Conservation (phyloP, 345 rosid genomes). For the Salix viminalis region DNA sequence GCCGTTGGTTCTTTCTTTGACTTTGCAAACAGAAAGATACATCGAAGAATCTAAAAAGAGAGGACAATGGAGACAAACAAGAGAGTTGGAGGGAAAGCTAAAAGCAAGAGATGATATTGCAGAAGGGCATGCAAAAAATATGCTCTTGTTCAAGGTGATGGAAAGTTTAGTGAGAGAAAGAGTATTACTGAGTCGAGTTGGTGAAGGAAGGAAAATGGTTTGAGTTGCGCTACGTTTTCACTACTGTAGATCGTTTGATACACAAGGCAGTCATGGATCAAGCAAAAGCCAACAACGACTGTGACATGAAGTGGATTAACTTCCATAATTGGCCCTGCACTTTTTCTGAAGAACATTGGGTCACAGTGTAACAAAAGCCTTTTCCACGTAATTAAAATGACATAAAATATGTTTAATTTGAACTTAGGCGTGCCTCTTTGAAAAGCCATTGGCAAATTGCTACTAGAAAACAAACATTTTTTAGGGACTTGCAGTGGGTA, state of each 20-base stretch:
- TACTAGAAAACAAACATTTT: too few relatives aligned
- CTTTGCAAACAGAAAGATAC: neutral
- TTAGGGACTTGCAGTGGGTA: too few relatives aligned
- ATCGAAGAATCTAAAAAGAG: neutral
- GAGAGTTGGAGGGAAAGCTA: slow-evolving; percentile 15
- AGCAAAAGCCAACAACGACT: neutral
- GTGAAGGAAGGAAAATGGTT: neutral
- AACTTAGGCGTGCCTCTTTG: too few relatives aligned
- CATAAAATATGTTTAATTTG: too few relatives aligned
- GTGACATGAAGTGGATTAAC: slow-evolving; percentile 5
- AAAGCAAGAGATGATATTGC: neutral
- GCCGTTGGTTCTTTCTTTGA: neutral
- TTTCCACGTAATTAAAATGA: too few relatives aligned
- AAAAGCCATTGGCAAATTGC: too few relatives aligned
- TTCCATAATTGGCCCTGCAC: too few relatives aligned
- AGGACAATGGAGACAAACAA: neutral
- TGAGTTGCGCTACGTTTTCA: neutral
- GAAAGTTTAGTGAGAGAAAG: neutral
- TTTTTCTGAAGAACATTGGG: too few relatives aligned
- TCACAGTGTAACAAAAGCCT: too few relatives aligned
- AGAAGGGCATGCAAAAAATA: slow-evolving; percentile 27
- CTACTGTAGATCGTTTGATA: slow-evolving; percentile 3
- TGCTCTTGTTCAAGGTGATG: neutral
- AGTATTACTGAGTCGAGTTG: neutral
- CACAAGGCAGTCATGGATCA: neutral